Evolutionary conservation across 208 protist genomes (phyloP).

Genomic region (Crithidia mellificae): DNA sequence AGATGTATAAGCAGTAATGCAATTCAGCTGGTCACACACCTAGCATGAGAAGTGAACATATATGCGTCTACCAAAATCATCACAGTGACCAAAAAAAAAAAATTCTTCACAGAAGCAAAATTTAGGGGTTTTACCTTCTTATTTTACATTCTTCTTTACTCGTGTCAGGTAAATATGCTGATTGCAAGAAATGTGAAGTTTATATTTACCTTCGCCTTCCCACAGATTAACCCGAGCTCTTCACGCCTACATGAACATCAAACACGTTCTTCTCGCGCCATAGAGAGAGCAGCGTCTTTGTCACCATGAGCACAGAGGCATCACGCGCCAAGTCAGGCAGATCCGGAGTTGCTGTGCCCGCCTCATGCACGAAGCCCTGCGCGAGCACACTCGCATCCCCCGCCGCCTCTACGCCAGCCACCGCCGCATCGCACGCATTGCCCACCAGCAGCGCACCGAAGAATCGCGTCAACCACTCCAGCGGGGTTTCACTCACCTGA

Average conservation of each 20-base stretch:
- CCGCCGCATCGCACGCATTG: conserved; percentile 24
- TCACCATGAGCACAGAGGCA: conserved; percentile 16
- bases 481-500: conserved; percentile 11
- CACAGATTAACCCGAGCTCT: neutral
- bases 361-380: conserved; percentile 30
- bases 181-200: too few species aligned
- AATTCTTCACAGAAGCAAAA: too few species aligned
- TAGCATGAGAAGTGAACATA: too few species aligned
- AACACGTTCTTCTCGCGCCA: conserved; percentile 74
- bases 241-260: conserved; percentile 17
- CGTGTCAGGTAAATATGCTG: too few species aligned
- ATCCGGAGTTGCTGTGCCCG: conserved; percentile 5
- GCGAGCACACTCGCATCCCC: conserved; percentile 19
- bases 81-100: too few species aligned
- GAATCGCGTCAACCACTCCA: conserved; percentile 45
- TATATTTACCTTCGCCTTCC: too few species aligned
- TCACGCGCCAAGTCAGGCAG: conserved; percentile 22
- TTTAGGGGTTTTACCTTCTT: too few species aligned
- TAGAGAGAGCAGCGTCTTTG: conserved; percentile 20
- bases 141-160: too few species aligned
- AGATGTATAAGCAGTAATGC: too few species aligned
- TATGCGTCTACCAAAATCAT: too few species aligned
- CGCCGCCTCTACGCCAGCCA: conserved; percentile 6
- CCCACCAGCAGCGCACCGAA: conserved; percentile 35
- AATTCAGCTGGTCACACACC: too few species aligned